Evolutionary conservation across 345 rosid species (phyloP).

Genomic region (Barbarea vulgaris): DNA sequence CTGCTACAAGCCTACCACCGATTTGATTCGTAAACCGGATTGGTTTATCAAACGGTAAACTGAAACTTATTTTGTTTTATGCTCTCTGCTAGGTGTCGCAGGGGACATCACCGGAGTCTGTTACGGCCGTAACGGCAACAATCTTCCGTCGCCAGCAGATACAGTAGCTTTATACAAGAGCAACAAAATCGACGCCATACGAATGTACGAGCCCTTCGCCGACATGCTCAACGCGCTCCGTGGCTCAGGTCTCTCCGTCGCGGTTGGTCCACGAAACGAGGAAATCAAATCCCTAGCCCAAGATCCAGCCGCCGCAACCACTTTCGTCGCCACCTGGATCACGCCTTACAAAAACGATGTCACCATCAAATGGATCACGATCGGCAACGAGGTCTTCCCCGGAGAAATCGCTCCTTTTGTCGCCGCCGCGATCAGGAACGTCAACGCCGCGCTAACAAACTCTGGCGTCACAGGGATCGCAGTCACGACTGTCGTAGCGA

Average conservation of each 20-base stretch:
- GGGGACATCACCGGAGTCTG: slow-evolving; percentile 39
- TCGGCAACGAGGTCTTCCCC: slow-evolving; percentile 49
- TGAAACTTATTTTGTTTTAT: background rate
- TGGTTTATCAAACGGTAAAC: background rate
- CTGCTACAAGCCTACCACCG: background rate
- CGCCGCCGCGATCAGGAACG: slow-evolving; percentile 39
- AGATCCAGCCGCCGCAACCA: slow-evolving; percentile 27
- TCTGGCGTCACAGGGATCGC: slow-evolving; percentile 3
- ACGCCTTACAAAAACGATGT: slow-evolving; percentile 31
- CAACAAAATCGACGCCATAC: slow-evolving; percentile 23
- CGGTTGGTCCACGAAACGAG: slow-evolving; percentile 40
- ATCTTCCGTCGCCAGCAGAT: slow-evolving; percentile 46
- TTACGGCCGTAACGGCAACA: slow-evolving; percentile 46
- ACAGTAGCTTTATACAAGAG: slow-evolving; percentile 42
- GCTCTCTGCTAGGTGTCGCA: background rate
- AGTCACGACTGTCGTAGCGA: slow-evolving; percentile 39
- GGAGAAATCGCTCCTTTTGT: slow-evolving; percentile 22
- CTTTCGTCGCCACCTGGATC: slow-evolving; percentile 32
- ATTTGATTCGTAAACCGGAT: background rate
- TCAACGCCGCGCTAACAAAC: slow-evolving; percentile 1
- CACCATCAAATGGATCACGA: slow-evolving; percentile 34
- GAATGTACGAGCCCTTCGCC: slow-evolving; percentile 44
- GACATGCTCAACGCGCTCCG: slow-evolving; percentile 41
- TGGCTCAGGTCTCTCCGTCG: slow-evolving; percentile 35
- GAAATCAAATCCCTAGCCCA: slow-evolving; percentile 32